phyloP scores from a whole-genome alignment of 352 stramenopile species.

The Globisporangium cystogenes region DNA sequence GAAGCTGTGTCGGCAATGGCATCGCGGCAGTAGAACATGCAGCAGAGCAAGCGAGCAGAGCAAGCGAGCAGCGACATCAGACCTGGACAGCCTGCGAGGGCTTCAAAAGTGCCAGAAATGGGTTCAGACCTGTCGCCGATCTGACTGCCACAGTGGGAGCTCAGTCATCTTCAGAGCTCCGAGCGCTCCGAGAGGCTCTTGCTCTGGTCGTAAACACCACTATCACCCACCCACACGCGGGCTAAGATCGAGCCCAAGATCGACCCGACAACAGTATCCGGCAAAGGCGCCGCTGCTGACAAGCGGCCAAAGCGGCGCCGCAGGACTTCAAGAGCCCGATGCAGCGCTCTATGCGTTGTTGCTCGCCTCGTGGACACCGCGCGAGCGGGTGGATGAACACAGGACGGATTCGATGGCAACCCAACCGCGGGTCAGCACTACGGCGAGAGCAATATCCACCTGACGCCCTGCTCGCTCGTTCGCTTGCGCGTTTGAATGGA shows the following conservation, averaged over 20 bases:
- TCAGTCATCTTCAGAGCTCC: neutral
- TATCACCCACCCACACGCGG: neutral
- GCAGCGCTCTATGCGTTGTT: neutral
- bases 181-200: neutral
- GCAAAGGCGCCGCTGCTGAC: too few relatives aligned
- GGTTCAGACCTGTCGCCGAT: slow-evolving; percentile 1
- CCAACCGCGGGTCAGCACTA: neutral
- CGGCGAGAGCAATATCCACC: neutral
- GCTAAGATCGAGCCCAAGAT: neutral
- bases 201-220: neutral
- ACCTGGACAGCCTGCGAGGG: neutral
- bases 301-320: neutral
- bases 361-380: neutral
- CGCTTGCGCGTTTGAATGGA: neutral
- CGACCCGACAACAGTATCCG: too few relatives aligned
- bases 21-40: neutral
- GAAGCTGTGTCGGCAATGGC: neutral
- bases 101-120: neutral
- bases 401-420: neutral
- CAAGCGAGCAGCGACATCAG: neutral
- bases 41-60: too few relatives aligned
- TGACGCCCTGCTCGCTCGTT: too few relatives aligned
- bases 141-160: neutral
- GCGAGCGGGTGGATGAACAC: neutral
- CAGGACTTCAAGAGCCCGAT: neutral